Conservation (phyloP, 2,329 filamentous ascomycete species). For the Beauveria sp. region DNA sequence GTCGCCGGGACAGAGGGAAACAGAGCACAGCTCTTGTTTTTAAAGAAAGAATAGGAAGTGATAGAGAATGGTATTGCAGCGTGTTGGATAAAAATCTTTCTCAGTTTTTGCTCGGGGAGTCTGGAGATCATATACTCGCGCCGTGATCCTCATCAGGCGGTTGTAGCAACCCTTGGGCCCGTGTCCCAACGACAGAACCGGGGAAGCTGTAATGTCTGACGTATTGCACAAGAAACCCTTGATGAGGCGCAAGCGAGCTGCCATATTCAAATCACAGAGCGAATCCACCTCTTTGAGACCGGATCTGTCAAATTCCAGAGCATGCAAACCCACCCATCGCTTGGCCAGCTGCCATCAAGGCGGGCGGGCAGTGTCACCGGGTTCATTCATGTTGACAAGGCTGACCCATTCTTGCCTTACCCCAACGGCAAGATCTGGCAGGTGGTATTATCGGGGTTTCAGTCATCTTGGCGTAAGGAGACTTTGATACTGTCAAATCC, state of each 20-base stretch:
- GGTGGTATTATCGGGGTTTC: not conserved
- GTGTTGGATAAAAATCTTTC: not conserved
- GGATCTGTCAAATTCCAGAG: conserved; percentile 12
- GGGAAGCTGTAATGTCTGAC: not conserved
- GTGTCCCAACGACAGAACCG: not conserved
- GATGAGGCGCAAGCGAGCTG: not conserved
- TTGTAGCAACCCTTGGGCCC: not conserved
- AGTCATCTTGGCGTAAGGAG: conserved; percentile 4
- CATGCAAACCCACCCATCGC: not conserved
- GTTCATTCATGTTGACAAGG: not conserved
- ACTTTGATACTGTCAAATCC: not conserved
- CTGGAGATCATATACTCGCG: conserved; percentile 9
- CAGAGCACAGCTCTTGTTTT: conserved; percentile 24
- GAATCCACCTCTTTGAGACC: conserved; percentile 16
- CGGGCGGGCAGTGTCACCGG: not conserved
- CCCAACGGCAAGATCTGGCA: not conserved
- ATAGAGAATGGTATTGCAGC: conserved; percentile 11
- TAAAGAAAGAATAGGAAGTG: conserved; percentile 14
- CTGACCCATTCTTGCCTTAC: not conserved
- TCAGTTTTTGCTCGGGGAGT: not conserved
- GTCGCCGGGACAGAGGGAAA: conserved; percentile 15
- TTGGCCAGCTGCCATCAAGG: not conserved
- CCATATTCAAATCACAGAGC: conserved; percentile 2
- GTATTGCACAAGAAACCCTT: not conserved
- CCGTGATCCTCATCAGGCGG: not conserved